Base-by-base conservation (phyloP, 164 flowering plant genomes). In the Stephania japonica region DNA sequence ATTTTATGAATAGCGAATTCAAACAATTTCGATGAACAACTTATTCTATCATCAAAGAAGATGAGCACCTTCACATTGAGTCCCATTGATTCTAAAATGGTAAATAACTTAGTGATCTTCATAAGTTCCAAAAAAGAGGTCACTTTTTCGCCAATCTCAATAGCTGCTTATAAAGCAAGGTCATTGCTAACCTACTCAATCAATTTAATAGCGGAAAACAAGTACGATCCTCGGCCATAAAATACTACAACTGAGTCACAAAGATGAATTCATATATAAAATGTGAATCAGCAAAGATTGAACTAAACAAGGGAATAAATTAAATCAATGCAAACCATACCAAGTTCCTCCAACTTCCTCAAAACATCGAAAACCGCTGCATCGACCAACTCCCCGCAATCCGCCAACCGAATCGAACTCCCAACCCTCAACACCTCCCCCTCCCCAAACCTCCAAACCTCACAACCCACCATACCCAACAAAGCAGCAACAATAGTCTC, bases 391-490 rank as follows among this genome's bases (percentile, higher is more conserved):
- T 81, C 74, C n/a, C 12, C 26, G 64, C 82, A 84, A 73, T 85
- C 86, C 0, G 41, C 72, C 6, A 66, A 16, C 1, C 84, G 77
- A 79, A 87, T 80, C n/a, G 83, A 83, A 79, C 89, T 80, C 4
- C 97, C 92, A 16, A 87, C 73, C 73, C 66, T 83, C 75, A 86
- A 76, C 73, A 75, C 65, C 75, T 87, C 85, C 56, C 80, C 81
- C 21, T 78, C 76, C 25, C 69, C 77, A 67, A 77, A 70, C 53
- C 68, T 19, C n/a, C 77, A 42, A 9, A 80, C 87, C 75, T 80
- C 80, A 71, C 93, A 90, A 53, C 76, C 71, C 23, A 89, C 70
- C n/a, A 86, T 85, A 13, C 91, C 84, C 10, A 80, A 79, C 73
- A 92, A 75, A 73, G 85, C 85, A 0, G 84, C 24, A 41, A 81